Conservation (phyloP, 2,329 filamentous ascomycete genomes). For the Colletotrichum liriopes region DNA sequence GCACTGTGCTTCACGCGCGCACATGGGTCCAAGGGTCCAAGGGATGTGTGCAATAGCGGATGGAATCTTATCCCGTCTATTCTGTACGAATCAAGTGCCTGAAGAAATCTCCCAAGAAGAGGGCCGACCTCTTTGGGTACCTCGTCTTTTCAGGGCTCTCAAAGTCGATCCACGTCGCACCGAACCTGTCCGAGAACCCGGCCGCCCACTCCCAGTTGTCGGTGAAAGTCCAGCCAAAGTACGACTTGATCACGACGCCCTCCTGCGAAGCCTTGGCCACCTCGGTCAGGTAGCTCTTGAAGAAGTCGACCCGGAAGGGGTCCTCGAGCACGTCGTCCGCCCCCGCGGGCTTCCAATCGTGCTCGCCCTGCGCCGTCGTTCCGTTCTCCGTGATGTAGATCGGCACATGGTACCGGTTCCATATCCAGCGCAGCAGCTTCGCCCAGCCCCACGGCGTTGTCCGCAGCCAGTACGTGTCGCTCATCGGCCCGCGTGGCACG, state of each 20-base stretch:
- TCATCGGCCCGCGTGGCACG: constrained; percentile 52
- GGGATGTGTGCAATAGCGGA: too few relatives aligned
- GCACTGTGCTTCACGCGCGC: background rate
- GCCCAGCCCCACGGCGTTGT: constrained; percentile 57
- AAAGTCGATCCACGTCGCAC: constrained; percentile 59
- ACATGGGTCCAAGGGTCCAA: too few relatives aligned
- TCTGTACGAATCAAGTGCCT: constrained; percentile 47
- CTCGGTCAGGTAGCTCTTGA: constrained; percentile 55
- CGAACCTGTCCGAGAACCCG: constrained; percentile 57
- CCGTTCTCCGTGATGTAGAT: constrained; percentile 62
- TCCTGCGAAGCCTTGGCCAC: constrained; percentile 56
- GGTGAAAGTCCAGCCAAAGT: constrained; percentile 60
- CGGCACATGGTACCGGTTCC: constrained; percentile 56
- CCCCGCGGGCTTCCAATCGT: constrained; percentile 50
- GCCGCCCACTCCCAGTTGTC: constrained; percentile 64
- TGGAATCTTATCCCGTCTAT: background rate
- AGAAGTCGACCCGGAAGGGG: constrained; percentile 56
- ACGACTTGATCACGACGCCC: constrained; percentile 56
- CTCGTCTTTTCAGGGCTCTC: constrained; percentile 53
- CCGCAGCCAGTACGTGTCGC: constrained; percentile 58
- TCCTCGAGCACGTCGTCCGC: constrained; percentile 55
- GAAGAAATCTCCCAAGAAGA: constrained; percentile 50
- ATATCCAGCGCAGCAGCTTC: constrained; percentile 58
- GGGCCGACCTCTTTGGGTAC: constrained; percentile 53
- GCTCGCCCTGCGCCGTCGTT: constrained; percentile 57